These are phyloP conservation scores for Macrocybe sp. DNA, from an alignment of 1,284 basidiomycete species.

Conservation along the genomic window DNA sequence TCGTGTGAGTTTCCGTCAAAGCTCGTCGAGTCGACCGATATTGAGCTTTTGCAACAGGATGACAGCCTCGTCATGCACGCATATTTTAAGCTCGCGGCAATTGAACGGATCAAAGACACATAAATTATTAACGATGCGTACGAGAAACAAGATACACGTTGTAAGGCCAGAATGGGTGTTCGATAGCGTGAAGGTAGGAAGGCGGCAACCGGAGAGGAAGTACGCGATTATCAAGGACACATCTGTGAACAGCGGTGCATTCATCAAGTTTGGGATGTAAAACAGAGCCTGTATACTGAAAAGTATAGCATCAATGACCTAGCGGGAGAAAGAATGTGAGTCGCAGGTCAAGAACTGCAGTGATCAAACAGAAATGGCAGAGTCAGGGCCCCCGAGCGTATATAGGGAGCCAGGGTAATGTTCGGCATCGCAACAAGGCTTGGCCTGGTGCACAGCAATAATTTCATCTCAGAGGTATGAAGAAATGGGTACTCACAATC, in stretches of 20 bases:
- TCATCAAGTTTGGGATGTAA: constrained; percentile 22
- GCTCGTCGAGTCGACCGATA: constrained; percentile 5
- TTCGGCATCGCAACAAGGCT: constrained; percentile 38
- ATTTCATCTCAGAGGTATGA: constrained; percentile 29
- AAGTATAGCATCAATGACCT: not conserved
- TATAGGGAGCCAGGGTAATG: constrained; percentile 35
- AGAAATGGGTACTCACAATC: constrained; percentile 15
- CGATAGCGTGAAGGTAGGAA: constrained; percentile 57
- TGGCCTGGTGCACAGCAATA: constrained; percentile 53
- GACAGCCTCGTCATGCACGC: constrained; percentile 56
- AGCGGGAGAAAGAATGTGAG: not conserved
- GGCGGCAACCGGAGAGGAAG: constrained; percentile 47
- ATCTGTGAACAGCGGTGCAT: constrained; percentile 21
- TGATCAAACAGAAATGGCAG: constrained; percentile 12
- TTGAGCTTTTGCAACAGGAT: constrained; percentile 28
- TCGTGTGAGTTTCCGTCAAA: constrained; percentile 34
- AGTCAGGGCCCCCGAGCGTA: constrained; percentile 47
- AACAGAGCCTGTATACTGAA: constrained; percentile 3
- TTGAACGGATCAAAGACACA: constrained; percentile 64
- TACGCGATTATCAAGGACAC: constrained; percentile 42
- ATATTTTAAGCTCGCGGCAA: constrained; percentile 66
- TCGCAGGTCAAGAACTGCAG: constrained; percentile 2
- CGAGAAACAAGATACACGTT: constrained; percentile 42
- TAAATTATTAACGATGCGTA: constrained; percentile 46
- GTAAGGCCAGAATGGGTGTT: constrained; percentile 70